These are phyloP conservation scores for Psilocybe cubensis DNA, from an alignment of 768 basidiomycete genomes.

Conservation along the genomic window DNA sequence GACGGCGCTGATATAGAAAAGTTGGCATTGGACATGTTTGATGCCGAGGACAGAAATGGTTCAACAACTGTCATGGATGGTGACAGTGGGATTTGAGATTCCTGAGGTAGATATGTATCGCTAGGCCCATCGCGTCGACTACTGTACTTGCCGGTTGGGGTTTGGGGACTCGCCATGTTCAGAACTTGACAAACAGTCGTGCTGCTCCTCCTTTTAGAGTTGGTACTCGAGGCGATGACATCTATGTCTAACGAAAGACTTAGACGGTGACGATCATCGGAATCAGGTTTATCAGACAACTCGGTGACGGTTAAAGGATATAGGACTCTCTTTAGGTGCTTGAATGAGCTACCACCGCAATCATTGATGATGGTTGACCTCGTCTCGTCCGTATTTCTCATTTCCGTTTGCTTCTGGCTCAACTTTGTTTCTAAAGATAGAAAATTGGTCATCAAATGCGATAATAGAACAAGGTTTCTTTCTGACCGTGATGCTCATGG, in stretches of 20 bases:
- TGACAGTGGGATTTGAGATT: slow-evolving; percentile 1
- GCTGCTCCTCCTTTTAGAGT: neutral
- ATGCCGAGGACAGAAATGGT: slow-evolving; percentile 18
- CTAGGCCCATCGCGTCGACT: neutral
- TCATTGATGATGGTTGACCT: neutral
- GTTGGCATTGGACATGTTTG: slow-evolving; percentile 19
- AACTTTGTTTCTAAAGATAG: slow-evolving; percentile 11
- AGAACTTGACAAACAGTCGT: neutral
- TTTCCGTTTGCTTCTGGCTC: neutral
- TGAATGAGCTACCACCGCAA: neutral
- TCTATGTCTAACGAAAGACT: neutral
- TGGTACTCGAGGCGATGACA: neutral
- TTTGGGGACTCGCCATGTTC: neutral
- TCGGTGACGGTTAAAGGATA: neutral
- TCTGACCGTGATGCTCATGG: neutral
- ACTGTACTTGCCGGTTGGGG: neutral
- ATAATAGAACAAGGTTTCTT: neutral
- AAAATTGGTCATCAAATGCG: neutral
- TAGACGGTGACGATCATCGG: slow-evolving; percentile 2
- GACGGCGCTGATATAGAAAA: slow-evolving; percentile 18
- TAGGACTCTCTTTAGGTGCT: neutral
- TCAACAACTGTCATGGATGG: slow-evolving; percentile 1
- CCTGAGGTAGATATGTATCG: neutral
- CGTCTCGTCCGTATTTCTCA: neutral
- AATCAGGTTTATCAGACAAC: slow-evolving; percentile 3